Percentiles rank a stretch among this genome's conserved stretches.
Conservation (phyloP, 1,284 basidiomycete species). For the Malassezia brasiliensis region DNA sequence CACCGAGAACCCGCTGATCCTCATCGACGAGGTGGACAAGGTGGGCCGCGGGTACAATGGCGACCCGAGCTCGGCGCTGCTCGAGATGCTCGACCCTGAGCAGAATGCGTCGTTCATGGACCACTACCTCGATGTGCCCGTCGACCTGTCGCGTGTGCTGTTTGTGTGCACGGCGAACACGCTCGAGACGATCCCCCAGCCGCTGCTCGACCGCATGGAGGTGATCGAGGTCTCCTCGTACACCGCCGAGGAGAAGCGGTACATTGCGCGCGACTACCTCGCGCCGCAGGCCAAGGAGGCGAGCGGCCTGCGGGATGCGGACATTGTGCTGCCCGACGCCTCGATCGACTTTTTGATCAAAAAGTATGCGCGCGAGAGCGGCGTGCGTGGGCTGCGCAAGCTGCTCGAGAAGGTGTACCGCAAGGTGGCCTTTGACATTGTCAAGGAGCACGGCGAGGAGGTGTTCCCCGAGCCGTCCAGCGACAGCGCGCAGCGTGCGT, state of each 20-base stretch:
- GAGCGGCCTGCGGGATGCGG: constrained; percentile 59
- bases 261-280: constrained; percentile 83
- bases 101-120: constrained; percentile 94
- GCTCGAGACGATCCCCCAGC: constrained; percentile 90
- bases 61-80: constrained; percentile 81
- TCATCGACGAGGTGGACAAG: constrained; percentile 99
- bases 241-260: constrained; percentile 88
- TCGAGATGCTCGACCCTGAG: constrained; percentile 97
- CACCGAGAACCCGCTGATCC: constrained; percentile 80
- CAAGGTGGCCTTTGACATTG: constrained; percentile 87
- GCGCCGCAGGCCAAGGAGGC: constrained; percentile 88
- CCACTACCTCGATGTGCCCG: constrained; percentile 95
- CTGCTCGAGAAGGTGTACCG: constrained; percentile 72
- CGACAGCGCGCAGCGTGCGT: neutral
- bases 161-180: constrained; percentile 75
- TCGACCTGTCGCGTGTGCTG: constrained; percentile 87
- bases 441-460: constrained; percentile 80
- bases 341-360: constrained; percentile 85
- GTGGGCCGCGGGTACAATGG: constrained; percentile 89
- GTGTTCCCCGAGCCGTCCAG: constrained; percentile 61
- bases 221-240: constrained; percentile 80
- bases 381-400: constrained; percentile 51
- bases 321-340: constrained; percentile 40
- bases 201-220: constrained; percentile 80
- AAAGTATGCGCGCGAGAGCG: constrained; percentile 93